Percentiles rank a stretch among this genome's conserved stretches.
These are phyloP conservation scores for Coemansia sp. DNA, from an alignment of 192 early-diverging fungal species.

Conservation along the genomic window DNA sequence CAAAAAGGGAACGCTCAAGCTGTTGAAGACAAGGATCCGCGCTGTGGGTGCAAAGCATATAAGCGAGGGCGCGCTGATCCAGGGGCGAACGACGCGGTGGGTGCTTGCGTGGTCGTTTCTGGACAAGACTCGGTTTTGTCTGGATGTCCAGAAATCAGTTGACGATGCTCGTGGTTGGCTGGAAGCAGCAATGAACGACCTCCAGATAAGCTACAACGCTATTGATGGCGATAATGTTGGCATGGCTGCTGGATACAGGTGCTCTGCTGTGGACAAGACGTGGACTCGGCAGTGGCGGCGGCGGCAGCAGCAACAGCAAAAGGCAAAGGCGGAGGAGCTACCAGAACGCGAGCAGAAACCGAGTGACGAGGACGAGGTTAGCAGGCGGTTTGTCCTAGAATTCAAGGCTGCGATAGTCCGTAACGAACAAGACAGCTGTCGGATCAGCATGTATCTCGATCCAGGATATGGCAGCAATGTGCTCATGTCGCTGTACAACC, in stretches of 20 bases:
- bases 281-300: slow-evolving; percentile 38
- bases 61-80: slow-evolving; percentile 21
- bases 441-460: slow-evolving; percentile 15
- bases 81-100: slow-evolving; percentile 38
- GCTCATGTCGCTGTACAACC: slow-evolving; percentile 39
- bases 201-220: slow-evolving; percentile 3
- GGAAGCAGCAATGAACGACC: neutral
- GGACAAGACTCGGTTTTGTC: slow-evolving; percentile 14
- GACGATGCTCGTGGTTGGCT: slow-evolving; percentile 12
- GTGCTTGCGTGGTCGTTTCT: slow-evolving; percentile 48
- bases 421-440: neutral
- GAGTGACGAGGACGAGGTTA: neutral
- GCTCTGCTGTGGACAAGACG: slow-evolving; percentile 17
- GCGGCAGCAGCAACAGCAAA: slow-evolving; percentile 11
- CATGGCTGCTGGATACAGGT: neutral
- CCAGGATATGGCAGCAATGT: slow-evolving; percentile 13
- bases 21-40: slow-evolving; percentile 10
- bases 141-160: neutral
- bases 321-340: neutral
- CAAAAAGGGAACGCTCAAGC: slow-evolving; percentile 54
- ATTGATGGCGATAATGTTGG: neutral
- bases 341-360: neutral
- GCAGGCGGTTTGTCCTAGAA: slow-evolving; percentile 7
- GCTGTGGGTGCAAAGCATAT: slow-evolving; percentile 12
- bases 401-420: slow-evolving; percentile 32